Percentiles rank a stretch among this genome's conserved stretches.
phyloP scores from a whole-genome alignment of 768 basidiomycete species.

The Lentinula sp. region DNA sequence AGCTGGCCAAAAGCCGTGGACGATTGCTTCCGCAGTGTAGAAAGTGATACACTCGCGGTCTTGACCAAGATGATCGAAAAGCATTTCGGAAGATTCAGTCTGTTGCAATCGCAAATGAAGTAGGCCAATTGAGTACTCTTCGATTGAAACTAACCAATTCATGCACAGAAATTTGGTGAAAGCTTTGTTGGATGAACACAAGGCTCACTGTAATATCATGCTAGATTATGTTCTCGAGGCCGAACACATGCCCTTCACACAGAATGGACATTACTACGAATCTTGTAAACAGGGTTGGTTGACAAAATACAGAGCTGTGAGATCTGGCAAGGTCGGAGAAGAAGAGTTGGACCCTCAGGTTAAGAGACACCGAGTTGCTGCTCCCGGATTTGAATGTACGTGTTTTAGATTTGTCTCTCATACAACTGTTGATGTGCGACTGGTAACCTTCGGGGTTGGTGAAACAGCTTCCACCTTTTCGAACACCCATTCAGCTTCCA shows the following conservation, averaged over 20 bases:
- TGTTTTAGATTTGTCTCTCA: no score
- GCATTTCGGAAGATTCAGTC: slow-evolving; percentile 30
- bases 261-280: slow-evolving; percentile 33
- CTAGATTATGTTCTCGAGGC: slow-evolving; percentile 23
- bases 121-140: slow-evolving; percentile 8
- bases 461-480: no score
- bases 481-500: no score
- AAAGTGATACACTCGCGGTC: slow-evolving; percentile 13
- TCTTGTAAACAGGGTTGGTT: slow-evolving; percentile 27
- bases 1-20: slow-evolving; percentile 15
- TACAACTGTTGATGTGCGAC: no score
- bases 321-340: slow-evolving; percentile 10
- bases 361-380: not conserved
- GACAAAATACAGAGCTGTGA: slow-evolving; percentile 27
- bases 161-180: not conserved
- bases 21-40: slow-evolving; percentile 6
- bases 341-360: not conserved
- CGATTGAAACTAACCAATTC: not conserved
- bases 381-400: no score
- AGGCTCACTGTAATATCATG: slow-evolving; percentile 12
- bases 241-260: slow-evolving; percentile 36
- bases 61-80: slow-evolving; percentile 9
- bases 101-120: slow-evolving; percentile 22
- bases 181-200: slow-evolving; percentile 9
- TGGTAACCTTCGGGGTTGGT: no score